Percentiles rank a stretch among this genome's conserved stretches.
Evolutionary conservation across 345 rosid genomes (phyloP).

Genomic region (Erodium maritimum): DNA sequence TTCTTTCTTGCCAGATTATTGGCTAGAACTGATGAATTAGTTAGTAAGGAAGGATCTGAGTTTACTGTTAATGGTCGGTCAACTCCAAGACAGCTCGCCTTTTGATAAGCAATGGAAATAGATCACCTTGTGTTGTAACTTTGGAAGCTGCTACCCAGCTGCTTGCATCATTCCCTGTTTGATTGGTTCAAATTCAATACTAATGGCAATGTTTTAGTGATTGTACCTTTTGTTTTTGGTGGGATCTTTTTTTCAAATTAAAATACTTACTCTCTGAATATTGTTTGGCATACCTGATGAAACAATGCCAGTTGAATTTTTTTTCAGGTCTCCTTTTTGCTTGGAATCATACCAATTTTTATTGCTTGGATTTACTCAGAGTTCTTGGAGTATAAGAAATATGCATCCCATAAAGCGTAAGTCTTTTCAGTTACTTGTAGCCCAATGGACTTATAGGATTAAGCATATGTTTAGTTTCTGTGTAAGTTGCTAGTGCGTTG

Average conservation of each 20-base stretch:
- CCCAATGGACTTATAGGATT: too few relatives aligned
- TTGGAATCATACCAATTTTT: slow-evolving; percentile 58
- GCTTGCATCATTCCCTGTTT: slow-evolving; percentile 8
- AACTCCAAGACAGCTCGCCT: too few relatives aligned
- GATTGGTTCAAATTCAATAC: not conserved
- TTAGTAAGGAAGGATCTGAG: too few relatives aligned
- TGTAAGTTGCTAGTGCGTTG: too few relatives aligned
- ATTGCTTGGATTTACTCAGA: slow-evolving; percentile 77
- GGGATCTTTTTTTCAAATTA: not conserved
- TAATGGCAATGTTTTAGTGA: not conserved
- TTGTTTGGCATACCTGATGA: not conserved
- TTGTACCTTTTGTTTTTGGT: not conserved
- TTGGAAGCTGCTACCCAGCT: too few relatives aligned
- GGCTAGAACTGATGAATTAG: too few relatives aligned
- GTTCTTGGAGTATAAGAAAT: slow-evolving; percentile 54
- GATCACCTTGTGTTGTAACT: too few relatives aligned
- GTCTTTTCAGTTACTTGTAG: too few relatives aligned
- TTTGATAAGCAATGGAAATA: too few relatives aligned
- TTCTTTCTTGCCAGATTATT: too few relatives aligned
- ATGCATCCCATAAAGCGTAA: slow-evolving; percentile 3
- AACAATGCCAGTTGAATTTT: not conserved
- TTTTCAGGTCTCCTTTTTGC: slow-evolving; percentile 60
- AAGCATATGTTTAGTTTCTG: too few relatives aligned
- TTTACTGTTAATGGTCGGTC: too few relatives aligned
- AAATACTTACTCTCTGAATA: not conserved